Percentiles rank a stretch among this genome's conserved stretches.
phyloP scores from a whole-genome alignment of 208 protist species.

The Acanthamoeba castellanii region DNA sequence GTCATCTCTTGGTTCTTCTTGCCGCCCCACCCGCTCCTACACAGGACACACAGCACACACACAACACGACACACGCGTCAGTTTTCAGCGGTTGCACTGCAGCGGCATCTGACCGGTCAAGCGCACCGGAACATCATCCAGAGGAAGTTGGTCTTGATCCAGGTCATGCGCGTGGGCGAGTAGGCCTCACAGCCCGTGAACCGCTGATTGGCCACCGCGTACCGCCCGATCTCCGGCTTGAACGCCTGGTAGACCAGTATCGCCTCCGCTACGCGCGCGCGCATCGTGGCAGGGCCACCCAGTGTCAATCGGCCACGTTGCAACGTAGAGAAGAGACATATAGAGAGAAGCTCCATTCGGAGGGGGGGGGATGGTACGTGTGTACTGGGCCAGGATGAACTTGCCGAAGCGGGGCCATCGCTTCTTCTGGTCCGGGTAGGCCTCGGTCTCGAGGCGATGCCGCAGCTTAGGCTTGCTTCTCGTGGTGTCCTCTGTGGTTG shows the following conservation, averaged over 20 bases:
- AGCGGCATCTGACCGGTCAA: too few relatives aligned
- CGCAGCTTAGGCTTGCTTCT: background rate
- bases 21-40: slow-evolving; percentile 64
- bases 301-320: background rate
- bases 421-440: slow-evolving; percentile 42
- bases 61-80: too few relatives aligned
- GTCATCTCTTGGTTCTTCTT: slow-evolving; percentile 84
- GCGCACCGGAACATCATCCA: slow-evolving; percentile 86
- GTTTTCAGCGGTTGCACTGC: too few relatives aligned
- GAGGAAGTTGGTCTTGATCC: slow-evolving; percentile 88
- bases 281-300: too few relatives aligned
- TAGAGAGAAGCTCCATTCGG: background rate
- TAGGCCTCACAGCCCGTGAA: slow-evolving; percentile 80
- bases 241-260: slow-evolving; percentile 89
- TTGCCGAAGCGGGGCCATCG: slow-evolving; percentile 71
- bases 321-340: background rate
- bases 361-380: background rate
- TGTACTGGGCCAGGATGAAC: slow-evolving; percentile 80
- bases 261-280: slow-evolving; percentile 76
- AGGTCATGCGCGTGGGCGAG: slow-evolving; percentile 84
- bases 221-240: slow-evolving; percentile 84
- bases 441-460: slow-evolving; percentile 39
- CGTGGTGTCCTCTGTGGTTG: background rate
- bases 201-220: slow-evolving; percentile 81
- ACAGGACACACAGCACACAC: background rate